Conservation (phyloP, 2,329 filamentous ascomycete species). For the Nigrospora oryzae region DNA sequence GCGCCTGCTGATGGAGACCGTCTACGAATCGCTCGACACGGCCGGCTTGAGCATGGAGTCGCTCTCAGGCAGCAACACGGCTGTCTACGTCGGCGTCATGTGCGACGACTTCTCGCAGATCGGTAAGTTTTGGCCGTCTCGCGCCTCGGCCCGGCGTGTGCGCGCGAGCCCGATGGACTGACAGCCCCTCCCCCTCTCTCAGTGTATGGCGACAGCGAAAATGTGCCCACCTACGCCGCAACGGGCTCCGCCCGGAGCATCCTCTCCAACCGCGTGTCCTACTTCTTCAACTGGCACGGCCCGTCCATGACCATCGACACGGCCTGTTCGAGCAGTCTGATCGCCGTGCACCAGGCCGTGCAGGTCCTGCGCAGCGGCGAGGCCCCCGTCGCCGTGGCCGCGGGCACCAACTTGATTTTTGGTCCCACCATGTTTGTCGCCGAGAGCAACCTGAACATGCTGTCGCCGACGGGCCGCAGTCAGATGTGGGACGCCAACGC, state of each 20-base stretch:
- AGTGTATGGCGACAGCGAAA: not conserved
- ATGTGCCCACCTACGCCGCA: slow-evolving; percentile 15
- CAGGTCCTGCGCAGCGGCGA: slow-evolving; percentile 17
- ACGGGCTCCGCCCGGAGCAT: slow-evolving; percentile 23
- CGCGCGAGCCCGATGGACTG: not conserved
- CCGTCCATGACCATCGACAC: slow-evolving; percentile 30
- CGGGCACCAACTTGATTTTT: slow-evolving; percentile 30
- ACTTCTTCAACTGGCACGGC: slow-evolving; percentile 29
- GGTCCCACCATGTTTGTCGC: slow-evolving; percentile 4
- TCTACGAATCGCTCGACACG: slow-evolving; percentile 24
- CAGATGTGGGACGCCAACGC: slow-evolving; percentile 40
- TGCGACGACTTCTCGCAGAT: slow-evolving; percentile 17
- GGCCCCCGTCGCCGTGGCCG: slow-evolving; percentile 27
- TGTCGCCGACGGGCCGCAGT: slow-evolving; percentile 33
- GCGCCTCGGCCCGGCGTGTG: not conserved
- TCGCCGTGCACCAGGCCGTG: slow-evolving; percentile 26
- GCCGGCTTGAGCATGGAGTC: slow-evolving; percentile 17
- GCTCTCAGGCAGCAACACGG: slow-evolving; percentile 17
- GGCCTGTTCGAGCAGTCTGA: slow-evolving; percentile 28
- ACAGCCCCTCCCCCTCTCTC: not conserved
- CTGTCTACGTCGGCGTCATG: slow-evolving; percentile 22
- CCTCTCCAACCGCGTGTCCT: slow-evolving; percentile 29
- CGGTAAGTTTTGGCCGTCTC: slow-evolving; percentile 14
- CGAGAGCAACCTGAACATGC: slow-evolving; percentile 33
- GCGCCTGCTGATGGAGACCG: slow-evolving; percentile 21